A percentile compares a stretch with the other conserved stretches of the same genome.
These are phyloP conservation scores for Aspergillus intermedius DNA, from an alignment of 2,329 filamentous ascomycete genomes.

Conservation along the genomic window DNA sequence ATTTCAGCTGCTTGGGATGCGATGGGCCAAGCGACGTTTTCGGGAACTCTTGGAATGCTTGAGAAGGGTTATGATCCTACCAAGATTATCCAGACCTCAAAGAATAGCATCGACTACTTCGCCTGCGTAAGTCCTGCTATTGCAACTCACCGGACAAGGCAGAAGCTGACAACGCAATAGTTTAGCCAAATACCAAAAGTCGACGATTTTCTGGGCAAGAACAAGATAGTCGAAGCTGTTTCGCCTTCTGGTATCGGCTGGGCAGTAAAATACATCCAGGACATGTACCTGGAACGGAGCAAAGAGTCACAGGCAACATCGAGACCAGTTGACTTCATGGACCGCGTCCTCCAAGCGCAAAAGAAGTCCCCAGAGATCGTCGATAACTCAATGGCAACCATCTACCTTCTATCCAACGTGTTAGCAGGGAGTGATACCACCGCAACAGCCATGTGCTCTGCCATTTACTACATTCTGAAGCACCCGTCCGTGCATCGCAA, in stretches of 20 bases:
- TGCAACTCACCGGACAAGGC: too few species aligned
- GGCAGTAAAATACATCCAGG: background rate
- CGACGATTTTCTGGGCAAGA: background rate
- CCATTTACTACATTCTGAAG: conserved; percentile 27
- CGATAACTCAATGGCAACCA: conserved; percentile 11
- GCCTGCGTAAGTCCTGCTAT: conserved; percentile 5
- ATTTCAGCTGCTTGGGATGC: conserved; percentile 14
- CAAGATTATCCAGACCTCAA: conserved; percentile 11
- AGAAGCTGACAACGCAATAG: background rate
- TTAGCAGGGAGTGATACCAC: conserved; percentile 31
- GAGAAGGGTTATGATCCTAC: conserved; percentile 15
- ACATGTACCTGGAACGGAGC: background rate
- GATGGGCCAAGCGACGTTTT: conserved; percentile 16
- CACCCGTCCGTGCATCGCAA: conserved; percentile 15
- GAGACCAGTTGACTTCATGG: conserved; percentile 11
- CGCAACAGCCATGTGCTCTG: conserved; percentile 24
- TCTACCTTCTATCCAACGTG: conserved; percentile 19
- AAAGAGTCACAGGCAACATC: background rate
- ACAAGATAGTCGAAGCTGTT: background rate
- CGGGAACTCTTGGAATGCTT: conserved; percentile 16
- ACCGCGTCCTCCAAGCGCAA: conserved; percentile 12
- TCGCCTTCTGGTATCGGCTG: background rate
- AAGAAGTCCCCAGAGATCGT: conserved; percentile 11
- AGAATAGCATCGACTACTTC: conserved; percentile 15
- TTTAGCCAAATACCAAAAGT: background rate